Percentiles rank a stretch among this genome's conserved stretches.
Conservation (phyloP, 257 asterid species). For the Salvia miltiorrhiza region DNA sequence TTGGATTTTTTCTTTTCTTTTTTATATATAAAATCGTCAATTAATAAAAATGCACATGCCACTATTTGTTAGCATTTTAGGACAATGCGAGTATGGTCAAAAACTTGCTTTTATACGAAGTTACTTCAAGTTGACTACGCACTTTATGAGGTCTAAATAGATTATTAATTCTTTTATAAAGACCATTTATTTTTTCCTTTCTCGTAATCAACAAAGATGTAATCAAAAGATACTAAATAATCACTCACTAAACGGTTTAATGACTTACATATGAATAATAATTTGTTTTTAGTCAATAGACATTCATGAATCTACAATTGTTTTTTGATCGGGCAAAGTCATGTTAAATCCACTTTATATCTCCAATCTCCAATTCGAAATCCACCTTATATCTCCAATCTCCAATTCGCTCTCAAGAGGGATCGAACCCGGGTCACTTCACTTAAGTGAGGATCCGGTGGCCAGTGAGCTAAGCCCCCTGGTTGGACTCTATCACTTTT, state of each 20-base stretch:
- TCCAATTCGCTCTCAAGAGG: too few species aligned
- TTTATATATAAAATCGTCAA: too few species aligned
- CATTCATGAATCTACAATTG: not conserved
- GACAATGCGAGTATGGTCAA: constrained; percentile 14
- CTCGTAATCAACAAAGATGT: not conserved
- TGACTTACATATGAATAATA: not conserved
- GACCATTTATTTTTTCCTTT: not conserved
- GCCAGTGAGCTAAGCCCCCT: too few species aligned
- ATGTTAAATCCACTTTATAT: too few species aligned
- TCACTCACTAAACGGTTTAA: not conserved
- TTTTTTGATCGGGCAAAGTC: too few species aligned
- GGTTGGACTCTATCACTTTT: too few species aligned
- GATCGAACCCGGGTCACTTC: too few species aligned
- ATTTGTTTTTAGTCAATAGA: not conserved
- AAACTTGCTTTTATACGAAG: constrained; percentile 30
- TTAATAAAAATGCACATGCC: constrained; percentile 28
- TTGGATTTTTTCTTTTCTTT: too few species aligned
- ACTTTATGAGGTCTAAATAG: not conserved
- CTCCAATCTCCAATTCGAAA: too few species aligned
- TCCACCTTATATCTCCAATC: too few species aligned
- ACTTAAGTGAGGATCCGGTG: too few species aligned
- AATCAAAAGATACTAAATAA: not conserved
- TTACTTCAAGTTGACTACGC: constrained; percentile 21
- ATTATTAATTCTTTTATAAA: not conserved
- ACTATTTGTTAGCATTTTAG: not conserved